These are phyloP conservation scores for Cyclaneusma minus DNA, from an alignment of 2,329 filamentous ascomycete genomes.

Conservation along the genomic window DNA sequence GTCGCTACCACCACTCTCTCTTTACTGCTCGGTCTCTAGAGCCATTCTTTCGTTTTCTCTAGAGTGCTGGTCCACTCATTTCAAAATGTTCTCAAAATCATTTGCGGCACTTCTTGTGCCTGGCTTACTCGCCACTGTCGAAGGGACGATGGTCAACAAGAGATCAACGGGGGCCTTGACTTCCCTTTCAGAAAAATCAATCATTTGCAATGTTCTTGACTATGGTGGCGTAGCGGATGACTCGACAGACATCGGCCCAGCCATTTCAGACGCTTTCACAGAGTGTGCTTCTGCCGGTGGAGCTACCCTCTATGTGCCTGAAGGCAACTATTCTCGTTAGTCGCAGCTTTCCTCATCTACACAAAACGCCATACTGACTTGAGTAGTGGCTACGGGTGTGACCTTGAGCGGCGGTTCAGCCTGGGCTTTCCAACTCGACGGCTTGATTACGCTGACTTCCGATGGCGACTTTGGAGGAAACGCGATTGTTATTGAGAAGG, in stretches of 20 bases:
- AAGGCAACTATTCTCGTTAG: slow-evolving; percentile 3
- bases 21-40: no score
- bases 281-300: slow-evolving; percentile 27
- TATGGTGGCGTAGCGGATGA: slow-evolving; percentile 30
- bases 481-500: slow-evolving; percentile 6
- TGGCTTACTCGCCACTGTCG: neutral
- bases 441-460: slow-evolving; percentile 6
- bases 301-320: slow-evolving; percentile 7
- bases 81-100: slow-evolving; percentile 2
- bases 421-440: slow-evolving; percentile 8
- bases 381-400: slow-evolving; percentile 6
- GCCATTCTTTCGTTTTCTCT: no score
- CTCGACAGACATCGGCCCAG: slow-evolving; percentile 26
- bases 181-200: neutral
- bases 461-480: slow-evolving; percentile 6
- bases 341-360: neutral
- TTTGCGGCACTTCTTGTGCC: slow-evolving; percentile 1
- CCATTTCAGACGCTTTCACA: slow-evolving; percentile 25
- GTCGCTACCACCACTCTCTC: no score
- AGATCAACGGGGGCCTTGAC: slow-evolving; percentile 1
- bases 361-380: no score
- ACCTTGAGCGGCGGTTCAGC: slow-evolving; percentile 5
- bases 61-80: no score
- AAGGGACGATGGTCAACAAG: neutral
- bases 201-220: slow-evolving; percentile 27